Conservation (phyloP, 805 yeast species). For the Candida taoyuanica region DNA sequence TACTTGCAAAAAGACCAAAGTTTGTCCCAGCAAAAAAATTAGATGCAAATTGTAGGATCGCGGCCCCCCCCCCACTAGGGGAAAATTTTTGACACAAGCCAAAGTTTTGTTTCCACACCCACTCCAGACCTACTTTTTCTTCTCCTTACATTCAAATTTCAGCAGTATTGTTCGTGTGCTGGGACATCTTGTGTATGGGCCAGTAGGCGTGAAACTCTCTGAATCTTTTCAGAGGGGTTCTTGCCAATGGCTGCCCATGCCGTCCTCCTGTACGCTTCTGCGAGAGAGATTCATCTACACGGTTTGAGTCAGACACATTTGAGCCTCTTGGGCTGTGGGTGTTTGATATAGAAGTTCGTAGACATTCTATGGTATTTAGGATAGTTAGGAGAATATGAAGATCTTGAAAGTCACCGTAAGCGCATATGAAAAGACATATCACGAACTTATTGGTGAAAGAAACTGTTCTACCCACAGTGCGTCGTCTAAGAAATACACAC, state of each 20-base stretch:
- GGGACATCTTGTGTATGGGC: not conserved
- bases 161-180: conserved; percentile 14
- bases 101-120: not conserved
- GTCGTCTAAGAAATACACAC: too few relatives aligned
- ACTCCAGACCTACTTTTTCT: not conserved
- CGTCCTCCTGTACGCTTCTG: conserved; percentile 14
- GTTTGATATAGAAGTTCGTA: conserved; percentile 31
- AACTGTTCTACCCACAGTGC: too few relatives aligned
- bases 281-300: conserved; percentile 26
- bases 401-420: too few relatives aligned
- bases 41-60: not conserved
- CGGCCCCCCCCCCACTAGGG: conserved; percentile 1
- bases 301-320: conserved; percentile 30
- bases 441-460: too few relatives aligned
- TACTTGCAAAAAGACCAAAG: not conserved
- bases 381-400: too few relatives aligned
- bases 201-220: not conserved
- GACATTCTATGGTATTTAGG: conserved; percentile 14
- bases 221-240: not conserved
- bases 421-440: not conserved
- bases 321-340: conserved; percentile 21
- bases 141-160: conserved; percentile 22
- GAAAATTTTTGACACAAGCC: conserved; percentile 2
- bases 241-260: conserved; percentile 7
- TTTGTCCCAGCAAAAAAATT: too few relatives aligned